Base-by-base conservation (phyloP, 129 eudicot genomes). In the Lactuca sativa region DNA sequence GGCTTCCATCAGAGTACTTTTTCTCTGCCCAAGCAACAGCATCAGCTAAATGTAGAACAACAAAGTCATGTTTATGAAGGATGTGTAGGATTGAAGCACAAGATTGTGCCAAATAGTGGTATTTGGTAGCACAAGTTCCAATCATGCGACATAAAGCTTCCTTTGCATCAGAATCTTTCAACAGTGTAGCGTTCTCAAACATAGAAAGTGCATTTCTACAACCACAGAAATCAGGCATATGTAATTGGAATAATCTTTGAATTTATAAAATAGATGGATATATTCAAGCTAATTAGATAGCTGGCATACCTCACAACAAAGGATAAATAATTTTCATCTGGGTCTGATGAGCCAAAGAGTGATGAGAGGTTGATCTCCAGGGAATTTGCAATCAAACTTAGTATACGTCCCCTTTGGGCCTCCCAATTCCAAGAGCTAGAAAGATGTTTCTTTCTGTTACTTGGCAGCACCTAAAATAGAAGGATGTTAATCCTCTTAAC, bases 261-360 rank as follows among this genome's bases (percentile, higher is more conserved):
- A 57, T 43, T 9, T 33, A 11, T 30, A 41, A 37, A 75, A 11
- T 30, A 34, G 47, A 75, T 63, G 70, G 10, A 34, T 31, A 4
- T 7, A 41, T 31, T 64, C 10, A 38, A 60, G 40, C n/a, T 18
- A 18, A 37, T 17, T 6, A 30, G 41, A 56, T 69, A n/a, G 11
- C 1, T 43, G 56, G 61, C 88, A 85, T 81, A 90, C 97, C 90
- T 90, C 53, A 79, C 83, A 62, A 89, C 75, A 71, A 93, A 93
- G 33, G 95, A 89, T 72, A 93, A 55, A 74, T 87, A 93, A 64
- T 89, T 93, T 70, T 93, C 98, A 59, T 93, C 98, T 0, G 92
- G 98, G 38, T 89, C 89, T 17, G 95, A 84, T 38, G 98, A 93
- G 51, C 98, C 98, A 74, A 93, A 93, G 55, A 93, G 95, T 82